Percentiles rank a stretch among this genome's conserved stretches.
phyloP scores from a whole-genome alignment of 345 rosid species.

The Tarenaya hassleriana region DNA sequence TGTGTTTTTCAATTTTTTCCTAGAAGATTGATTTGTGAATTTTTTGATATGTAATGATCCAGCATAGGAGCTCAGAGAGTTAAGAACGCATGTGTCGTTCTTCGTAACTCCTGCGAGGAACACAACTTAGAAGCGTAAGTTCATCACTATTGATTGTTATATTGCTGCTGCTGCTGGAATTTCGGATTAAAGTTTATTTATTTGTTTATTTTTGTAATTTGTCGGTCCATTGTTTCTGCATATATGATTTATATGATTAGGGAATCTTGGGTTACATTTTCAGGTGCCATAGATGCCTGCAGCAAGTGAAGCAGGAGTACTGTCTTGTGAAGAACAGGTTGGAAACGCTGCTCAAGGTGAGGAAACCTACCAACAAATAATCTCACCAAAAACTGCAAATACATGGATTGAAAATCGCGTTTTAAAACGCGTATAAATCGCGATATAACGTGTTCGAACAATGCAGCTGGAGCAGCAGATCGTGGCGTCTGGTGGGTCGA shows the following conservation, averaged over 20 bases:
- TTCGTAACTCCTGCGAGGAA: conserved; percentile 77
- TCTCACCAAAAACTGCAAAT: neutral
- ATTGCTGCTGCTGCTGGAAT: too few species aligned
- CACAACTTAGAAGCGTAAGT: conserved; percentile 74
- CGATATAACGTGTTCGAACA: neutral
- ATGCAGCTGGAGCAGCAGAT: conserved; percentile 88
- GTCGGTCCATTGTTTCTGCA: neutral
- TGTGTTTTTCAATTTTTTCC: too few species aligned
- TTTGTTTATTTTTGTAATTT: neutral
- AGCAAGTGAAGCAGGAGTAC: conserved; percentile 79
- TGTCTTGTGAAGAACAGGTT: conserved; percentile 68
- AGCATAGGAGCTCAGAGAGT: conserved; percentile 94
- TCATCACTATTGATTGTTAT: neutral
- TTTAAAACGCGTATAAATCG: neutral
- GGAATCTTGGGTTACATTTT: neutral
- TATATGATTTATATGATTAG: neutral
- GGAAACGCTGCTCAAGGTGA: conserved; percentile 67
- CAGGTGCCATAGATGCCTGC: conserved; percentile 82
- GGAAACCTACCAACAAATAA: too few species aligned
- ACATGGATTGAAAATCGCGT: too few species aligned
- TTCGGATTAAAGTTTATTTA: too few species aligned
- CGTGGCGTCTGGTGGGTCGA: conserved; percentile 77
- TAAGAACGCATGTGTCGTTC: conserved; percentile 69
- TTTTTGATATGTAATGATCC: conserved; percentile 16
- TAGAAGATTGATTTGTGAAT: too few species aligned